These are phyloP conservation scores for Aquilaria agallochum DNA, from an alignment of 441 rosid genomes.

Conservation along the genomic window DNA sequence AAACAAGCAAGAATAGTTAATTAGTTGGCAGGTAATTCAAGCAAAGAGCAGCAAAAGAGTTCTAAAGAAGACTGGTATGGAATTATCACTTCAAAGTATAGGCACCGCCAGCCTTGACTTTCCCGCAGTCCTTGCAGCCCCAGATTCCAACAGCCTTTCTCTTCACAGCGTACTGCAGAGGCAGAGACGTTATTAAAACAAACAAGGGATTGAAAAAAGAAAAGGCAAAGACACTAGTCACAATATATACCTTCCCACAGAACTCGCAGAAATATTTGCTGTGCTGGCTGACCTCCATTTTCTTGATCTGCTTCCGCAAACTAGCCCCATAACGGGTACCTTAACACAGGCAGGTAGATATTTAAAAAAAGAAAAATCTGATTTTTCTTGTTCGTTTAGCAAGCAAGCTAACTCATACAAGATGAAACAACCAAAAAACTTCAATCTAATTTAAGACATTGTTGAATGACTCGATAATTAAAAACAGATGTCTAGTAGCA, in stretches of 20 bases:
- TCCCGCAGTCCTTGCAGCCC: constrained; percentile 93
- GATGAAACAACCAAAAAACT: too few species aligned
- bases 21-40: neutral
- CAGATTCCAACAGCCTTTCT: constrained; percentile 89
- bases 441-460: too few species aligned
- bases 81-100: constrained; percentile 73
- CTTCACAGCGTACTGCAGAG: constrained; percentile 70
- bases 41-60: neutral
- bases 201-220: neutral
- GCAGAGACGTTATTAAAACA: constrained; percentile 1
- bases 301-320: constrained; percentile 86
- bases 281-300: constrained; percentile 78
- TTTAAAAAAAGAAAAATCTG: too few species aligned
- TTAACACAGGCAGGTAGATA: constrained; percentile 6
- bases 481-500: too few species aligned
- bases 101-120: constrained; percentile 89
- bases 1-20: neutral
- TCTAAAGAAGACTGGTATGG: neutral
- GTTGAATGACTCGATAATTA: too few species aligned
- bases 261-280: constrained; percentile 85
- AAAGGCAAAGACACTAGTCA: neutral
- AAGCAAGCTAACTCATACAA: too few species aligned
- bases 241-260: constrained; percentile 62
- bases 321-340: constrained; percentile 89
- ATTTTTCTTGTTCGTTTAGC: too few species aligned